Evolutionary conservation across 1,139 yeast species (phyloP).

Genomic region (Scheffersomyces lignicola): DNA sequence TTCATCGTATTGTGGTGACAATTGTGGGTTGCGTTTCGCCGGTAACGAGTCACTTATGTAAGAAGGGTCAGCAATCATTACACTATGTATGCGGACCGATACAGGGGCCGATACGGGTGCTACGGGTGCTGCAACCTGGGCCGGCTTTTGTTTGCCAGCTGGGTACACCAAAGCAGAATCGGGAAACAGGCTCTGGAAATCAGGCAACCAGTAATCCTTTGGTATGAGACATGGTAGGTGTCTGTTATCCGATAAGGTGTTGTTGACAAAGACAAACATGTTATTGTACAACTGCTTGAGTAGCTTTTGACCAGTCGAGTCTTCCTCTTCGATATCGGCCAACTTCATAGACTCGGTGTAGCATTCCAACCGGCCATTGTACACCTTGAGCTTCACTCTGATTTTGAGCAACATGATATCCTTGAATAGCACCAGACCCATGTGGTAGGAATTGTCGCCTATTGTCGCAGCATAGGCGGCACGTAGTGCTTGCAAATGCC

Average conservation of each 20-base stretch:
- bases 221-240: not conserved
- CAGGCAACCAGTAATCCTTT: not conserved
- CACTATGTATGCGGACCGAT: too few species aligned
- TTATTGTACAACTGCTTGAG: not conserved
- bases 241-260: not conserved
- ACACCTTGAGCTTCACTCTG: not conserved
- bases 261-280: not conserved
- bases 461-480: too few species aligned
- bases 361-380: not conserved
- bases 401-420: not conserved
- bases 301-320: not conserved
- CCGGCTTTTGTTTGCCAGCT: too few species aligned
- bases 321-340: not conserved
- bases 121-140: too few species aligned
- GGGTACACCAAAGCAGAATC: too few species aligned
- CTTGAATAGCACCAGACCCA: not conserved
- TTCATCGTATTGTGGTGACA: not conserved
- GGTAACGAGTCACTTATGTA: too few species aligned
- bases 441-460: too few species aligned
- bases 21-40: too few species aligned
- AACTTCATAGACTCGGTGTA: not conserved
- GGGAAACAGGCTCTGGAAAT: too few species aligned
- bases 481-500: too few species aligned
- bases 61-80: too few species aligned
- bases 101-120: too few species aligned